Evolutionary conservation across 306 rosid genomes (phyloP).

Genomic region (Astragalus glycyphyllos): DNA sequence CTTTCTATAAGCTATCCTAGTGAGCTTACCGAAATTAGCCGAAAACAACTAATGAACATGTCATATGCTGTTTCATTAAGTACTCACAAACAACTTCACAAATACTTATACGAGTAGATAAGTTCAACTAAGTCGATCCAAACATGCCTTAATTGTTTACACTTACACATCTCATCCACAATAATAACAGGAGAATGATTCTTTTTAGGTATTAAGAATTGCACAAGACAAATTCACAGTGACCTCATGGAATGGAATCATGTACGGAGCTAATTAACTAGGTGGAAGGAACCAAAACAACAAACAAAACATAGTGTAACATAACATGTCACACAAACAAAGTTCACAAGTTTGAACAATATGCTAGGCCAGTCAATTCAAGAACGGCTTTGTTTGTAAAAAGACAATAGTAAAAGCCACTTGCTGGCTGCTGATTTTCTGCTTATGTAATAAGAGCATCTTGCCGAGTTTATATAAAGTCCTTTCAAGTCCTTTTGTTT

Average conservation of each 20-base stretch:
- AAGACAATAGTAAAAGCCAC: conserved; percentile 45
- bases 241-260: conserved; percentile 15
- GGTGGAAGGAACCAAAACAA: conserved; percentile 18
- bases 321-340: conserved; percentile 39
- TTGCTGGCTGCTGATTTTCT: conserved; percentile 39
- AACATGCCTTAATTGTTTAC: neutral
- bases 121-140: no score
- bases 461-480: conserved; percentile 38
- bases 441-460: conserved; percentile 38
- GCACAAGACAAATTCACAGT: conserved; percentile 45
- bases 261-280: conserved; percentile 24
- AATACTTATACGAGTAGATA: no score
- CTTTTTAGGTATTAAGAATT: conserved; percentile 35
- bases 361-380: conserved; percentile 30
- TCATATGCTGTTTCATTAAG: no score
- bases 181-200: conserved; percentile 44
- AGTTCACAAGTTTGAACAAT: conserved; percentile 45
- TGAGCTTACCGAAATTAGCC: no score
- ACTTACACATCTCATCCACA: conserved; percentile 30
- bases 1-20: no score
- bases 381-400: conserved; percentile 36
- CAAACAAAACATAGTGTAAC: conserved; percentile 38
- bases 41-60: no score
- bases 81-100: no score
- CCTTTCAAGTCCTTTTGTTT: conserved; percentile 9